Base-by-base conservation (phyloP, 331 rosid species). In the Quercus tomentella region DNA sequence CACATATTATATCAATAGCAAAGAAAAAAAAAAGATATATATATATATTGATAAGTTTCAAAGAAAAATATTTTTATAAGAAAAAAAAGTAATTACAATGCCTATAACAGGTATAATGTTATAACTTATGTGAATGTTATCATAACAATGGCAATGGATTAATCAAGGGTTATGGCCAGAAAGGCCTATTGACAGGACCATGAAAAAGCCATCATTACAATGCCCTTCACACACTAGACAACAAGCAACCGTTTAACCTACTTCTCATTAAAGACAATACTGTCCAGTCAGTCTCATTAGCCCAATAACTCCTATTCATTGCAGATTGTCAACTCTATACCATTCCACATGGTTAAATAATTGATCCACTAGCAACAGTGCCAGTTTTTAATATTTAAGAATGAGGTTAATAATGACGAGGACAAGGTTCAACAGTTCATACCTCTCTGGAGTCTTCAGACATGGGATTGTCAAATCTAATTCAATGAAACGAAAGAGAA, bases 391-490 rank as follows among this genome's bases (percentile, higher is more conserved):
- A 49, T 2, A 7, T 17, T 65, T 28, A 16, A 30, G 18, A 28
- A 17, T 31, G 23, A 55, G 31, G 77, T 28, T 4, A 68, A 74
- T 60, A 60, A 66, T 73, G 17, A 75, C 73, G 31, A 56, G 63
- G 84, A 80, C 23, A 52, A 72, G 43, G 77, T 20, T 67, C 33
- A 63, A 77, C 22, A 75, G 26, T 80, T 35, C 82, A 56, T 89
- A 95, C 99, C 99, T 91, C 82, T 93, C 96, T 4, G 97, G 93
- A 41, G 97, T 91, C 89, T 91, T 95, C 83, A 93, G 74, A 84
- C 94, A 92, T 7, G 96, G 97, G 87, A 88, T 85, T 20, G 88
- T 81, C 86, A 95, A 74, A 91, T 95, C 99, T 95, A 72, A 5
- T 74, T 43, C 26, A 3, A 82, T 65, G 67, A 73, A 77, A 61